A percentile compares a stretch with the other conserved stretches of the same genome.
phyloP scores from a whole-genome alignment of 495 filamentous ascomycete species.

The Lepraria neglecta region DNA sequence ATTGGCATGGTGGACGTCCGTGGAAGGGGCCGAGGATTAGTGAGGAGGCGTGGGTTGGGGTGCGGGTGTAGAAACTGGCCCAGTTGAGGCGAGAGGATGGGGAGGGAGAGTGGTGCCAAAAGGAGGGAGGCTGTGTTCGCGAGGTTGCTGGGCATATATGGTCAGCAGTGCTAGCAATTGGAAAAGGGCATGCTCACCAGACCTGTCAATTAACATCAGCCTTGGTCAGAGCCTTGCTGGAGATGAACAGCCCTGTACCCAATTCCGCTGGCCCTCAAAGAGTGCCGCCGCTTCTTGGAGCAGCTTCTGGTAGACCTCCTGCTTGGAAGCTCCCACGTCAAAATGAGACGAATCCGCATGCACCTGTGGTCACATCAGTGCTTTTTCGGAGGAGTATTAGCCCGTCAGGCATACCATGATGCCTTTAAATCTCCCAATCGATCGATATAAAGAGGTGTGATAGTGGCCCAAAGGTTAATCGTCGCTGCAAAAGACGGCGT shows the following conservation, averaged over 20 bases:
- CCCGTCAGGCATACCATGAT: not conserved
- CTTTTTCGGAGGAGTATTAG: not conserved
- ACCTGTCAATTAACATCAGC: slow-evolving; percentile 40
- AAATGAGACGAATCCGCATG: slow-evolving; percentile 85
- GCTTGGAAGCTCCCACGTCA: slow-evolving; percentile 56
- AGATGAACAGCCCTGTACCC: slow-evolving; percentile 50
- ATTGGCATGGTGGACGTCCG: slow-evolving; percentile 82
- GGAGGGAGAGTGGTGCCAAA: slow-evolving; percentile 76
- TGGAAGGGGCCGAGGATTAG: slow-evolving; percentile 81
- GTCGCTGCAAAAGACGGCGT: not conserved
- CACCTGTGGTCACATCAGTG: slow-evolving; percentile 45
- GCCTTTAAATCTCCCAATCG: not conserved
- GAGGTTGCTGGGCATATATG: slow-evolving; percentile 57
- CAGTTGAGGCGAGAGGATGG: slow-evolving; percentile 75
- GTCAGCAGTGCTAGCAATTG: slow-evolving; percentile 7
- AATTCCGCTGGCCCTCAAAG: slow-evolving; percentile 75
- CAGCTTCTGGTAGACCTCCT: slow-evolving; percentile 70
- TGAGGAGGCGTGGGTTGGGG: slow-evolving; percentile 47
- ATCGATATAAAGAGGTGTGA: too few species aligned
- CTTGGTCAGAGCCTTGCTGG: slow-evolving; percentile 10
- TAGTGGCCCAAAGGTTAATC: not conserved
- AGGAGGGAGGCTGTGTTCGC: slow-evolving; percentile 78
- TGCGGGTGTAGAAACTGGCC: slow-evolving; percentile 85
- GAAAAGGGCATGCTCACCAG: slow-evolving; percentile 41
- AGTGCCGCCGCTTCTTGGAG: slow-evolving; percentile 63